Evolutionary conservation across 2,329 filamentous ascomycete species (phyloP), one percentile per base, ranked within the genome.

Genomic region (Chlorencoelia australis): DNA sequence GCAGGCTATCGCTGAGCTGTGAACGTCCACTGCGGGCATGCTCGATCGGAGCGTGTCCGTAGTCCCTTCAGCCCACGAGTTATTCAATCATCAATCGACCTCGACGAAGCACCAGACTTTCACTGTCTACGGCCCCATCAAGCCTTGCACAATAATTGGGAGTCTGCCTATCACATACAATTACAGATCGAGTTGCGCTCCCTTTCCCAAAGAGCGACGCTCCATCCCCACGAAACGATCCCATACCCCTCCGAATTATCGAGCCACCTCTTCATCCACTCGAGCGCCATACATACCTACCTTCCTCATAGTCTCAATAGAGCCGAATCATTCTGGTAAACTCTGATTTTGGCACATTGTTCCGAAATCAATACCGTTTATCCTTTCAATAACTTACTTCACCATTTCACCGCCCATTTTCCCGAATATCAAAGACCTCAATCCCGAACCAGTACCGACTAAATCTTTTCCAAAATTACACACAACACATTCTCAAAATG

Each of bases 1-100:
- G 74, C 75, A 70, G 78, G 77, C 79, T 71, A 68, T 82, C 79
- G 79, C 77, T 83, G 80, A 81, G 82, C 83, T 89, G 81, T 93
- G 87, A 88, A 85, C 74, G 66, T 73, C 77, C 78, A 79, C 82
- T 87, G 76, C 79, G 79, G 77, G 75, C 69, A 65, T 63, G 63
- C 58, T 58, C 58, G 52, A 56, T 55, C 59, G 56, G 60, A 63
- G 63, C 65, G 56, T 70, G 73, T 73, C 73, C 73, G 78, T 75
- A 87, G 83, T 85, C 81, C 80, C 77, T 76, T 81, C 86, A 82
- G 79, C 81, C 49, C 79, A 78, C 68, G 80, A 86, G 71, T 71
- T 67, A 67, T 69, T 70, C 68, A 72, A 75, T 69, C 65, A 64
- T 61, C 65, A 68, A 73, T 66, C 67, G 68, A 69, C 59, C 63